These are phyloP conservation scores for Sporodiniella umbellata DNA, from an alignment of 371 early-diverging fungal genomes.

Conservation along the genomic window DNA sequence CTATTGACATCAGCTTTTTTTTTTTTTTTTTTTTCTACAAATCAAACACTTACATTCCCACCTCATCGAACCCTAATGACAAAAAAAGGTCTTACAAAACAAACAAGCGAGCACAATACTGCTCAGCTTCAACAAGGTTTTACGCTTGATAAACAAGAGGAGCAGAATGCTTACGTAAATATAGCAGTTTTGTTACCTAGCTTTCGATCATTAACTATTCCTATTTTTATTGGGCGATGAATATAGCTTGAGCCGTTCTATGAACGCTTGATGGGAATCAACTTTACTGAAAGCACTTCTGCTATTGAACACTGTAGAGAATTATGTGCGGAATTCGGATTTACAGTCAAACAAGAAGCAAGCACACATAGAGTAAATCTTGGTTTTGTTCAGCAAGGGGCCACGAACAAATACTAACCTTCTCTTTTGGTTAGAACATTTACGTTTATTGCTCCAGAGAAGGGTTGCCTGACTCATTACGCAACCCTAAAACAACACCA, in stretches of 20 bases:
- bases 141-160: conserved; percentile 12
- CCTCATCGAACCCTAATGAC: not conserved
- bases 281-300: conserved; percentile 17
- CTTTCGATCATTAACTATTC: not conserved
- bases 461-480: conserved; percentile 52
- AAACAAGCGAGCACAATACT: not conserved
- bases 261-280: conserved; percentile 31
- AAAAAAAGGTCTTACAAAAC: not conserved
- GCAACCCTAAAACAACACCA: conserved; percentile 43
- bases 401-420: not conserved
- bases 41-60: not conserved
- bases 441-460: conserved; percentile 59
- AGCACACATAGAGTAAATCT: conserved; percentile 49
- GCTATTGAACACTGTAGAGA: conserved; percentile 48
- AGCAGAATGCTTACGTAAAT: conserved; percentile 16
- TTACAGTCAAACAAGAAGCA: conserved; percentile 56
- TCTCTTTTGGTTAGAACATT: conserved; percentile 43
- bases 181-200: not conserved
- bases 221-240: not conserved
- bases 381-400: too few relatives aligned
- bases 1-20: not conserved
- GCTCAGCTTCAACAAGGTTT: conserved; percentile 1
- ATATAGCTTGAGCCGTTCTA: conserved; percentile 48
- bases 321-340: conserved; percentile 49
- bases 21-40: not conserved